Conservation (phyloP, 331 rosid genomes). For the Acacia concinna region DNA sequence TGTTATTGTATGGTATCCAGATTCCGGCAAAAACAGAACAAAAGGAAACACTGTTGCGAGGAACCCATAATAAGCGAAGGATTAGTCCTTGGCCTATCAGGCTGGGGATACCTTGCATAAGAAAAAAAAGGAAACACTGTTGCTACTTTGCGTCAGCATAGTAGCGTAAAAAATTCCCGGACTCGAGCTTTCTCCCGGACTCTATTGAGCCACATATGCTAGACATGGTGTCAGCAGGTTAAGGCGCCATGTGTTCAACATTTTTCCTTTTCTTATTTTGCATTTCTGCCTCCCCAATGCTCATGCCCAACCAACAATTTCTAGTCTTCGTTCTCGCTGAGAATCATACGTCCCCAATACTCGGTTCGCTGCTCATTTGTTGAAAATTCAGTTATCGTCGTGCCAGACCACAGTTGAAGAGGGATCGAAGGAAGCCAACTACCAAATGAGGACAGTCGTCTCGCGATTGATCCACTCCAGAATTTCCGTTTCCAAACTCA, state of each 20-base stretch:
- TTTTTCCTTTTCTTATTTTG: not conserved
- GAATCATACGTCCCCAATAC: not conserved
- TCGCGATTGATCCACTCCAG: slow-evolving; percentile 78
- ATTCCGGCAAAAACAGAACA: no score
- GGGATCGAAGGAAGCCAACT: not conserved
- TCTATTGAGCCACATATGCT: slow-evolving; percentile 1
- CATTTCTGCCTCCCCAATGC: not conserved
- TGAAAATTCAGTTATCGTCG: not conserved
- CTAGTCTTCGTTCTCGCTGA: not conserved
- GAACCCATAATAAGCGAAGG: no score
- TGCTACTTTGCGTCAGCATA: not conserved
- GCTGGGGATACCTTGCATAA: no score
- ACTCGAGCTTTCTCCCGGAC: not conserved
- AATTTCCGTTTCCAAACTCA: slow-evolving; percentile 55
- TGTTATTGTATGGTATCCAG: no score
- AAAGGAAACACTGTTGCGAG: no score
- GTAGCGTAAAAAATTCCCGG: not conserved
- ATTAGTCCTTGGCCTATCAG: no score
- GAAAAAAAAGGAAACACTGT: no score
- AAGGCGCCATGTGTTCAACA: slow-evolving; percentile 39
- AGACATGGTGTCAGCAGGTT: slow-evolving; percentile 12
- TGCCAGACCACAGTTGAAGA: not conserved
- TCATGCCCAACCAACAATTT: not conserved
- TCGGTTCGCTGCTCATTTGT: not conserved
- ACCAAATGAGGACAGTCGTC: slow-evolving; percentile 68